These are phyloP conservation scores for Alternaria consortialis DNA, from an alignment of 2,329 filamentous ascomycete genomes.

Conservation along the genomic window DNA sequence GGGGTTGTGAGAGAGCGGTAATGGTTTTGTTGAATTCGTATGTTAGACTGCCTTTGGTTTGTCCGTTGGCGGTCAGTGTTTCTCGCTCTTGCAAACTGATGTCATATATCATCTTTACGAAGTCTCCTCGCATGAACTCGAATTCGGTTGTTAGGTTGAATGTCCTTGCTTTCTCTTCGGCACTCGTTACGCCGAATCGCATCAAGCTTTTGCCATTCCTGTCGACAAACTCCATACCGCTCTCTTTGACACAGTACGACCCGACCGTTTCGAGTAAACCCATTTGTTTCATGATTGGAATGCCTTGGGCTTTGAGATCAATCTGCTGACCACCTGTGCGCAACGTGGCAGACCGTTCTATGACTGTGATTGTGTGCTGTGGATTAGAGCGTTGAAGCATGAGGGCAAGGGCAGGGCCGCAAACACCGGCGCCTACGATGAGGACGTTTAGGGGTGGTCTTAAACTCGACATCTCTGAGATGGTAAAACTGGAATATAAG, in stretches of 20 bases:
- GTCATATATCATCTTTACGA: slow-evolving; percentile 46
- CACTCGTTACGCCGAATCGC: slow-evolving; percentile 42
- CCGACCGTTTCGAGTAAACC: slow-evolving; percentile 51
- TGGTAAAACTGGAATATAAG: background rate
- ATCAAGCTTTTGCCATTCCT: slow-evolving; percentile 25
- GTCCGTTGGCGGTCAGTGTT: slow-evolving; percentile 23
- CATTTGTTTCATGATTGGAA: slow-evolving; percentile 53
- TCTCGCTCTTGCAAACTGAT: slow-evolving; percentile 20
- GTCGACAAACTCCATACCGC: slow-evolving; percentile 51
- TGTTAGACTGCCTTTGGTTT: slow-evolving; percentile 10
- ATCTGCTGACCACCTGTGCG: slow-evolving; percentile 58
- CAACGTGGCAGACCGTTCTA: slow-evolving; percentile 55
- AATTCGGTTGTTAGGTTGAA: slow-evolving; percentile 35
- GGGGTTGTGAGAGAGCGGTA: slow-evolving; percentile 22
- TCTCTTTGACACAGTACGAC: slow-evolving; percentile 47
- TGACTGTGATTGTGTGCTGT: slow-evolving; percentile 50
- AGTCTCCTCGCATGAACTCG: slow-evolving; percentile 44
- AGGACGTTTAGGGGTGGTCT: slow-evolving; percentile 35
- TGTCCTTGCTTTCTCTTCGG: slow-evolving; percentile 49
- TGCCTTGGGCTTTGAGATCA: slow-evolving; percentile 56
- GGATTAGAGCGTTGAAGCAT: slow-evolving; percentile 58
- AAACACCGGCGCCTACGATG: slow-evolving; percentile 40
- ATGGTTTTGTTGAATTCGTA: slow-evolving; percentile 28
- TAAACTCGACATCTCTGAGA: background rate
- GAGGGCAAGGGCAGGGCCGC: slow-evolving; percentile 56